These are phyloP conservation scores for Arthrobotrys sinensis DNA, from an alignment of 2,329 filamentous ascomycete genomes.

Conservation along the genomic window DNA sequence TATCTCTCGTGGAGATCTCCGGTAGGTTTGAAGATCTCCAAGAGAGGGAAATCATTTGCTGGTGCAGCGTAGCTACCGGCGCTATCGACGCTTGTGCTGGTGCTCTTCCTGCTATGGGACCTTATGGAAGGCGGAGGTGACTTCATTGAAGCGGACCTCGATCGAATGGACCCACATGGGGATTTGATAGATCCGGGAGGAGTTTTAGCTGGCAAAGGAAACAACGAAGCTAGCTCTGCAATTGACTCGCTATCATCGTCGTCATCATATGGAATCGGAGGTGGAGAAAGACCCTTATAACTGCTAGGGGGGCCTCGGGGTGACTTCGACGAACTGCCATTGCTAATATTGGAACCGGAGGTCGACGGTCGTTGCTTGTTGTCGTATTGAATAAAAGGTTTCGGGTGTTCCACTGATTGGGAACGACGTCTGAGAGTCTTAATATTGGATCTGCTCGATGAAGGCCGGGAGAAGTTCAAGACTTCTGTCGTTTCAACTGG, in stretches of 20 bases:
- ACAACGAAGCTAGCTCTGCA: conserved; percentile 51
- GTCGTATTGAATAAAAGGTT: conserved; percentile 27
- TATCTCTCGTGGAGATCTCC: conserved; percentile 58
- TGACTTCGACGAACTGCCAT: conserved; percentile 21
- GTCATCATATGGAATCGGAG: conserved; percentile 42
- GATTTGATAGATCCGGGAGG: conserved; percentile 51
- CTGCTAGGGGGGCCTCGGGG: conserved; percentile 39
- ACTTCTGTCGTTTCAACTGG: conserved; percentile 20
- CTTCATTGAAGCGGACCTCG: conserved; percentile 28
- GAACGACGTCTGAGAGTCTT: conserved; percentile 40
- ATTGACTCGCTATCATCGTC: conserved; percentile 51
- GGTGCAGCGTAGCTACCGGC: conserved; percentile 20
- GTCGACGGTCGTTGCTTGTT: conserved; percentile 42
- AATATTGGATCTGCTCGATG: conserved; percentile 38
- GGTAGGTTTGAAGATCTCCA: conserved; percentile 49
- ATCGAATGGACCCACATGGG: conserved; percentile 36
- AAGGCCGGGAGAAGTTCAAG: conserved; percentile 47
- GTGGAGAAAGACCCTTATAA: conserved; percentile 37
- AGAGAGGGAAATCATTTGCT: conserved; percentile 44
- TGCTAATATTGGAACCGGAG: conserved; percentile 35
- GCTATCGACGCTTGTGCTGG: conserved; percentile 44
- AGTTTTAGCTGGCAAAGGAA: conserved; percentile 51
- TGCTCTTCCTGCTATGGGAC: conserved; percentile 42
- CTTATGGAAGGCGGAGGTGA: conserved; percentile 45
- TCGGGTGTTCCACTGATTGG: conserved; percentile 26